Base-by-base conservation (phyloP, 2,329 filamentous ascomycete species). In the Neonectria hederae region DNA sequence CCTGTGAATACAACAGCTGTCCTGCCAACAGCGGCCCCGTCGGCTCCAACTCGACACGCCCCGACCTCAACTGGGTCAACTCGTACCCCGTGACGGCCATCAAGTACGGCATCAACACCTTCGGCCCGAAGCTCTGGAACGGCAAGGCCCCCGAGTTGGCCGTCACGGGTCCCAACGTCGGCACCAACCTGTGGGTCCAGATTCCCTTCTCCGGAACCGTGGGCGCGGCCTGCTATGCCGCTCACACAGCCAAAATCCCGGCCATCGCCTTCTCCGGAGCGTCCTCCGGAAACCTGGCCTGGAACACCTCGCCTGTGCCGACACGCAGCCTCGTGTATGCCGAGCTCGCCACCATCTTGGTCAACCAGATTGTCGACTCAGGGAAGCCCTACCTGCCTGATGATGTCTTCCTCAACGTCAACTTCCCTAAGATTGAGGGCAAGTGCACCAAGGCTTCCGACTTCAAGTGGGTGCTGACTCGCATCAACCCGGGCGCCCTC, bases 21-120 rank as follows among this genome's bases (percentile, higher is more conserved):
- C 81, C 87, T 0, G 78, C 83, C 10, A 81, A 83, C 68, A 87
- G 84, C 70, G 84, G 85, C 2, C 79, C 88, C 1, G 81, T 82
- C 17, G 90, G 90, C 42, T 76, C 77, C 68, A 90, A 92, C 72
- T 58, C 71, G 17, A 74, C 73, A 32, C 71, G 71, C 2, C 69
- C 71, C 38, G 84, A 86, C 5, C 82, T 91, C 49, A 90, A 91
- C 82, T 92, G 90, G 82, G 90, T 92, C 63, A 92, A 92, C 80
- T 89, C 87, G 0, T 91, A 81, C 77, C 89, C 90, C 0, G 87
- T 87, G 2, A 92, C 89, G 0, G 81, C 87, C 2, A 88, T 90
- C 72, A 84, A 86, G 62, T 85, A 86, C 74, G 90, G 89, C 40
- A 87, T 92, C 73, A 78, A 87, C 64, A 83, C 79, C 5, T 82